Evolutionary conservation across 352 stramenopile species (phyloP), one percentile per base, ranked within the genome.

Genomic region (Phytophthora vignae): DNA sequence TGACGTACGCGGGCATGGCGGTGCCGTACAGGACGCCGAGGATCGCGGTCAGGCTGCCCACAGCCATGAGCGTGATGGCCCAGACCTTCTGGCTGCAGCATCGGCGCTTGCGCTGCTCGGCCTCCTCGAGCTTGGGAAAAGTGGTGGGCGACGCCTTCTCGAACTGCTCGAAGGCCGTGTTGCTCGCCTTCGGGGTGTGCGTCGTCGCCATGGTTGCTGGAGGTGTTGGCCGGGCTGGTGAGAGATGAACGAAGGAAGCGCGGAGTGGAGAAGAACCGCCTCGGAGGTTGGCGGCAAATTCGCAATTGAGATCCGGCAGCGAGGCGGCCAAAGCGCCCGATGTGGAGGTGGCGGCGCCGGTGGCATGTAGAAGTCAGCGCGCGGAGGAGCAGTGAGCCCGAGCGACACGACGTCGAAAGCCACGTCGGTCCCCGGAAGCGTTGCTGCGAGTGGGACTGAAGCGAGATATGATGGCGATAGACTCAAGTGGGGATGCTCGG

Each of bases 21-120:
- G 78, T 74, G 70, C 82, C 78, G 68, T 87, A 91, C 22, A 89
- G 65, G 49, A 93, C 81, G 27, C 68, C 74, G n/a, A 81, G 21
- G 46, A 90, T 57, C 17, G 86, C 55, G 9, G 87, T 69, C 15
- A 88, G 50, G 25, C 38, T 73, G 22, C 78, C 85, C 40, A 83
- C 42, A 29, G 56, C 60, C 48, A 89, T 77, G 27, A 85, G 66
- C 17, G 69, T 29, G 36, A 78, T 75, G 63, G 73, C 76, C 57
- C 57, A 75, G 31, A 70, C 70, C 54, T 76, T 67, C n/a, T 70
- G 64, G 31, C 58, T 81, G 15, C 82, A 81, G 36, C 84, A 90
- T 50, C 74, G 62, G 25, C 71, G 77, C 15, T 40, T 38, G 2
- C 42, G 50, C 5, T 33, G 22, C 11, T 55, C 21, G 17, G 10